Conservation (phyloP, 163 green algal genomes). For the Trebouxia gelatinosa region DNA sequence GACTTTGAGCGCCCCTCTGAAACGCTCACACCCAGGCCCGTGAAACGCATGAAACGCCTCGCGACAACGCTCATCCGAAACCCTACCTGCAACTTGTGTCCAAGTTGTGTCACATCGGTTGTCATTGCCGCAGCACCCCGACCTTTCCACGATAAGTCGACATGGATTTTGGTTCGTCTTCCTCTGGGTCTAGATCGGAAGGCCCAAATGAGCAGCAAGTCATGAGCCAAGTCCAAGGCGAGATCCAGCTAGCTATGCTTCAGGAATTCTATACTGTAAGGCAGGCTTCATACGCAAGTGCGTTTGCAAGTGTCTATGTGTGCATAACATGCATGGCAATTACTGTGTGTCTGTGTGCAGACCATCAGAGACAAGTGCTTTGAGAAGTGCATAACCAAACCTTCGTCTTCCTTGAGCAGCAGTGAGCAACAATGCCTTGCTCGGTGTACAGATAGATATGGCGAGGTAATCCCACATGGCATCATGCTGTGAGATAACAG, state of each 20-base stretch:
- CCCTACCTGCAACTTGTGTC: no score
- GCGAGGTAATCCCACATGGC: conserved; percentile 29
- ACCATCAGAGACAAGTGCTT: conserved; percentile 84
- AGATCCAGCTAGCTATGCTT: conserved; percentile 45
- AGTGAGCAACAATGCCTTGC: conserved; percentile 76
- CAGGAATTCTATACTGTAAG: conserved; percentile 54
- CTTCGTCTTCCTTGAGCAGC: conserved; percentile 61
- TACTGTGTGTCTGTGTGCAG: conserved; percentile 21
- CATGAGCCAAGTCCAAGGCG: conserved; percentile 47
- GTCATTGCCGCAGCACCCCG: background rate
- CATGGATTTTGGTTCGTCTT: conserved; percentile 23
- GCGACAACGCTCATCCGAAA: no score
- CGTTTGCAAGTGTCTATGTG: background rate
- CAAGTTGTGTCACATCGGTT: background rate
- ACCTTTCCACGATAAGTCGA: background rate
- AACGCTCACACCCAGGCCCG: no score
- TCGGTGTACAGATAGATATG: conserved; percentile 73
- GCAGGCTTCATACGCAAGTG: background rate
- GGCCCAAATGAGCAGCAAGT: conserved; percentile 39
- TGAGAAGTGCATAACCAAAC: conserved; percentile 75
- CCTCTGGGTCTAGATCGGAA: background rate
- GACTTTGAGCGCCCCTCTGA: no score
- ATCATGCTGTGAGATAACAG: no score
- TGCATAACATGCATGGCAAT: background rate
- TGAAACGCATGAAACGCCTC: no score